Percentiles rank a stretch among this genome's conserved stretches.
phyloP scores from a whole-genome alignment of 2,329 filamentous ascomycete species.

The Macrophomina pseudophaseolina region DNA sequence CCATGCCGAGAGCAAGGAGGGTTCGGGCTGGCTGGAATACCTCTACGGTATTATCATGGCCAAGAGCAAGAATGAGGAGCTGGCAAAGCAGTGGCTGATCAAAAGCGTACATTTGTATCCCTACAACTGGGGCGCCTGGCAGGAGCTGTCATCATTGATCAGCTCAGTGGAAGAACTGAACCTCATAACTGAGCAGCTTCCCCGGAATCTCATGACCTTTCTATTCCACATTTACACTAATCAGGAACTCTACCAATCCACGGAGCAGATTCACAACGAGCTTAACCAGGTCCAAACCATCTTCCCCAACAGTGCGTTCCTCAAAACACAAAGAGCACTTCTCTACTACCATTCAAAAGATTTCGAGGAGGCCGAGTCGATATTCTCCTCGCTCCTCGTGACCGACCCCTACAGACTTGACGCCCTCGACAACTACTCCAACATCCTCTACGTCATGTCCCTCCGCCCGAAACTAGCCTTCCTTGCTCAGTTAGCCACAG shows the following conservation, averaged over 20 bases:
- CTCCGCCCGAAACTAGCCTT: conserved; percentile 88
- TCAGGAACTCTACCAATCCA: conserved; percentile 89
- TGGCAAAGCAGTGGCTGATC: conserved; percentile 85
- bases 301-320: conserved; percentile 86
- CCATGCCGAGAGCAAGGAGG: conserved; percentile 58
- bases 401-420: conserved; percentile 76
- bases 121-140: conserved; percentile 98
- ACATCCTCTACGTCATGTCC: conserved; percentile 93
- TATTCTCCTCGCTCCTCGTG: conserved; percentile 72
- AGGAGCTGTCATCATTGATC: conserved; percentile 84
- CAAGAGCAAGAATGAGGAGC: conserved; percentile 86
- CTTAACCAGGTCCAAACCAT: conserved; percentile 79
- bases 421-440: conserved; percentile 93
- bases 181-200: conserved; percentile 72
- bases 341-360: conserved; percentile 90
- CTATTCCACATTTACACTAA: conserved; percentile 93
- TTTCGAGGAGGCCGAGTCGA: conserved; percentile 66
- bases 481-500: conserved; percentile 82
- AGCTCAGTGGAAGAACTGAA: conserved; percentile 82
- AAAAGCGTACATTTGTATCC: conserved; percentile 86
- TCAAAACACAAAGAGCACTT: conserved; percentile 87
- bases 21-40: conserved; percentile 94
- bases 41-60: conserved; percentile 88
- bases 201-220: conserved; percentile 88
- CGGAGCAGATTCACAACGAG: conserved; percentile 72